A percentile compares a stretch with the other conserved stretches of the same genome.
These are phyloP conservation scores for Teratosphaeria nubilosa DNA, from an alignment of 2,329 filamentous ascomycete genomes.

Conservation along the genomic window DNA sequence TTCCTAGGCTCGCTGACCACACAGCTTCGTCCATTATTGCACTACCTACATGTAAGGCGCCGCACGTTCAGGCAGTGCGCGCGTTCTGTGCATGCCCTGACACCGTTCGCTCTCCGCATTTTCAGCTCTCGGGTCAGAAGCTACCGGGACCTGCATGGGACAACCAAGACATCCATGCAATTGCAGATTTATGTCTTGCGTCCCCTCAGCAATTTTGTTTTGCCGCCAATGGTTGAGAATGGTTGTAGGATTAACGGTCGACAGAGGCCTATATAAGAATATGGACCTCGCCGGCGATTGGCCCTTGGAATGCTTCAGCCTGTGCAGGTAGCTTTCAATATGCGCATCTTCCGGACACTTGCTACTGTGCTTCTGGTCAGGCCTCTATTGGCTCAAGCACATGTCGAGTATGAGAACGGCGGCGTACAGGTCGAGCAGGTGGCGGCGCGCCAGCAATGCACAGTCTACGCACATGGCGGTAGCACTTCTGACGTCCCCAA, in stretches of 20 bases:
- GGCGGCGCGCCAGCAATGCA: not conserved
- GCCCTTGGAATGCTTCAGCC: not conserved
- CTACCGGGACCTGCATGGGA: not conserved
- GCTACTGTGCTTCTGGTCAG: not conserved
- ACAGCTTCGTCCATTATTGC: not conserved
- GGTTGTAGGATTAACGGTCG: not conserved
- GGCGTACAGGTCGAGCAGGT: not conserved
- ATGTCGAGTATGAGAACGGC: not conserved
- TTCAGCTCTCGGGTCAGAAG: not conserved
- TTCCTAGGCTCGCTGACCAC: not conserved
- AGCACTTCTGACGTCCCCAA: slow-evolving; percentile 22
- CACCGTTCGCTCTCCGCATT: not conserved
- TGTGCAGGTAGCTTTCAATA: not conserved
- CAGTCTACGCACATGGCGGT: not conserved
- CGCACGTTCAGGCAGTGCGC: not conserved
- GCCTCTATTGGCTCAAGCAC: not conserved
- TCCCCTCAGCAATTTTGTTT: not conserved
- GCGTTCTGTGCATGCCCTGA: not conserved
- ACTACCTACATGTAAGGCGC: not conserved
- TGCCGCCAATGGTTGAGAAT: not conserved
- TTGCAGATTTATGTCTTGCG: not conserved
- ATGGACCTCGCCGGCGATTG: not conserved
- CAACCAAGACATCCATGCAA: not conserved
- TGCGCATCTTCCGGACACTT: not conserved
- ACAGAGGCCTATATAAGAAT: not conserved